These are phyloP conservation scores for Beauveria rudraprayagi DNA, from an alignment of 2,329 filamentous ascomycete species.

Conservation along the genomic window DNA sequence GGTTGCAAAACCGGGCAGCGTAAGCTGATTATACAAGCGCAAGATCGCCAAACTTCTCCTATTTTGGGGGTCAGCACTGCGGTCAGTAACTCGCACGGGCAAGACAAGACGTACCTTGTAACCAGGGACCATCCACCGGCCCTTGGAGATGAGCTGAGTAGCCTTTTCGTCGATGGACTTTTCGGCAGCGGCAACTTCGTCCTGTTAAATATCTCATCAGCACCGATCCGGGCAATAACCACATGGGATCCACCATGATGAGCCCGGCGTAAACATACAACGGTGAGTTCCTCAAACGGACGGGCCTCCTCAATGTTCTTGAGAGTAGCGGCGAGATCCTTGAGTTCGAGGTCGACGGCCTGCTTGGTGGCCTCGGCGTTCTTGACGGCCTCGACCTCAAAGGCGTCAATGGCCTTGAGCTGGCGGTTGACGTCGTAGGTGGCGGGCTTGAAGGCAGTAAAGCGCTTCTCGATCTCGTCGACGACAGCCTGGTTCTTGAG, in stretches of 20 bases:
- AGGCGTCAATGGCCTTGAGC: constrained; percentile 96
- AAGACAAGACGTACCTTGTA: constrained; percentile 74
- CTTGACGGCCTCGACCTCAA: constrained; percentile 94
- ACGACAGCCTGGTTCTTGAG: constrained; percentile 95
- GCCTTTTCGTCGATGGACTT: constrained; percentile 98
- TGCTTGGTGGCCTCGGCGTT: constrained; percentile 95
- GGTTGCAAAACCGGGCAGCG: constrained; percentile 21
- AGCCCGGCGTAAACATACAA: constrained; percentile 56
- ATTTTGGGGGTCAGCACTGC: constrained; percentile 37
- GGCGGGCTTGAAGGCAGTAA: constrained; percentile 81
- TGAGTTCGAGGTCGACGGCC: constrained; percentile 89
- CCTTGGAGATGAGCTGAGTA: constrained; percentile 87
- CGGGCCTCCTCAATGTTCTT: constrained; percentile 95
- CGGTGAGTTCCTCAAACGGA: constrained; percentile 94
- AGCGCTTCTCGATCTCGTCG: constrained; percentile 95
- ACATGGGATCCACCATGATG: background rate
- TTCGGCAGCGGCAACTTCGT: constrained; percentile 88
- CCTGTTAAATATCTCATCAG: constrained; percentile 42
- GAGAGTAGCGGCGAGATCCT: constrained; percentile 87
- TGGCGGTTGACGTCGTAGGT: constrained; percentile 91
- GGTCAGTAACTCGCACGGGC: background rate
- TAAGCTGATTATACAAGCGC: constrained; percentile 70
- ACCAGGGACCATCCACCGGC: constrained; percentile 94
- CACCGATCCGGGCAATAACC: constrained; percentile 17
- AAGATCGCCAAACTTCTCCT: constrained; percentile 99